Base-by-base conservation (phyloP, 306 rosid species). In the Quercus agrifolia region DNA sequence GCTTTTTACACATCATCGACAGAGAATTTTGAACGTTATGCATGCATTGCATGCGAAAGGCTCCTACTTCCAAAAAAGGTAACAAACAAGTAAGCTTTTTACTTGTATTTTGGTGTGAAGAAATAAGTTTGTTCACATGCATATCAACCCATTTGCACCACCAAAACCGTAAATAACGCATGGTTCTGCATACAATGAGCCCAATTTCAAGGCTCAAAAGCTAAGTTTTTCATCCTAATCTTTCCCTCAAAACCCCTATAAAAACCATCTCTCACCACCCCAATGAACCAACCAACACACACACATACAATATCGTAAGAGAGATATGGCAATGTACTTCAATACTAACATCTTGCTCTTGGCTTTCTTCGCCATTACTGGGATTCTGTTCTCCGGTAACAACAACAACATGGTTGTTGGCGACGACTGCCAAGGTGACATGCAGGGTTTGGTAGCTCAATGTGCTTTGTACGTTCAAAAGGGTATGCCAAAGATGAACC, bases 371-470 rank as follows among this genome's bases (percentile, higher is more conserved):
- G 74, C 71, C 0, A 14, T 74, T 5, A 3, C 31, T 0, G 78
- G 21, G 35, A 44, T 49, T 27, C 8, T 72, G 2, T 20, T 86
- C 38, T 31, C 23, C 4, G 17, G 70, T 14, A 14, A 54, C 59
- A 12, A n/a, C 52, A 46, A 46, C 28, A 57, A 57, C 6, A 21
- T n/a, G 61, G 80, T 31, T 31, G 54, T 13, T 20, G 87, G 85
- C 51, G 83, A 59, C 23, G 21, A 2, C 9, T 83, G 90, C 74
- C 14, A 57, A 18, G 82, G 56, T 52, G 85, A 81, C 69, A 2
- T 86, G 17, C 58, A 4, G 28, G 79, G 56, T 6, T 21, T 87
- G 71, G 20, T 28, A 17, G 30, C 41, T 5, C 68, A 76, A 1
- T 87, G 90, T 11, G 56, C 49, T 1, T 0, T 4, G 52, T 83